Evolutionary conservation across 257 asterid species (phyloP), one percentile per base, ranked within the genome.

Genomic region (Nicotiana benthamiana): DNA sequence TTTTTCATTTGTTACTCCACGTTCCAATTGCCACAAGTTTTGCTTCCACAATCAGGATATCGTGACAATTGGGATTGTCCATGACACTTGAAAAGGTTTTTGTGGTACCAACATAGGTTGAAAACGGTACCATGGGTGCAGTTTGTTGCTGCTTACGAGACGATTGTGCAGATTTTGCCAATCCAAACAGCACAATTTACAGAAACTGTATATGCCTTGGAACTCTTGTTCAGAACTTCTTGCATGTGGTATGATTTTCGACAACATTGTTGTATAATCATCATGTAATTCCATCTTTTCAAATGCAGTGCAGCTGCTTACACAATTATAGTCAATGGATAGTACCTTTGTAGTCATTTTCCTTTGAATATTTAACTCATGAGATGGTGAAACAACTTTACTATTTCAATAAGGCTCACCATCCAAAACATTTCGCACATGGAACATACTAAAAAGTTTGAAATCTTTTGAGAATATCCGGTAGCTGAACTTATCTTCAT

Each of bases 131-230:
- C 74, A 95, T 95, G 99, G 98, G 99, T 80, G 88, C 93, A 82
- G 86, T 88, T 57, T 95, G 97, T 88, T 95, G 98, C 89, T 93
- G 97, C 87, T 87, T 90, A 86, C 87, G 85, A 82, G 92, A 87
- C 76, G 98, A 92, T 5, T 95, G 82, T 65, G 98, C 89, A 79
- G 97, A 95, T 76, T 84, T 88, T 54, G 85, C 91, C 59, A 86
- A 87, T 85, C 93, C 93, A 17, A 91, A 92, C 86, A 87, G 90
- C 89, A 82, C 95, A 52, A 28, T 85, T 26, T 88, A 88, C 84
- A 86, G 94, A 85, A 90, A 90, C 83, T 92, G 97, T 79, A 57
- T 89, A 80, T 92, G 92, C 88, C 83, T 90, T 79, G 93, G 91
- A 59, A 89, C 88, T 87, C 91, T 91, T 75, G 68, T 88, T 61